Evolutionary conservation across 305 asterid genomes (phyloP).

Genomic region (Rubia tinctorum): DNA sequence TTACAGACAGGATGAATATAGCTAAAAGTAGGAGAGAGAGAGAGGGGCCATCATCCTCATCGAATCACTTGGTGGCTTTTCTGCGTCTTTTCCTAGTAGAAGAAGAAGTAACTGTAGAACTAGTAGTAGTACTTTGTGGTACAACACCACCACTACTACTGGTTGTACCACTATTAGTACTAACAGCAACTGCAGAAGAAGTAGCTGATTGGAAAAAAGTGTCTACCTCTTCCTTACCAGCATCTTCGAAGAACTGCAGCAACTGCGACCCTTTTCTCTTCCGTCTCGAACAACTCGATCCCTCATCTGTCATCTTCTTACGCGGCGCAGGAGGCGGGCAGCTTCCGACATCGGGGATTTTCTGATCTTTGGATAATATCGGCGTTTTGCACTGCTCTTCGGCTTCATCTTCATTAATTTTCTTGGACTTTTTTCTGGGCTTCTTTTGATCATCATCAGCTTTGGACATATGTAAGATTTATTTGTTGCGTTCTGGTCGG

Average conservation of each 20-base stretch:
- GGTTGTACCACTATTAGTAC: neutral
- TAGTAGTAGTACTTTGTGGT: neutral
- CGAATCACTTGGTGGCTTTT: neutral
- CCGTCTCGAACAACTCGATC: no score
- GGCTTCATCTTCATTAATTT: neutral
- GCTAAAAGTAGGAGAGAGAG: neutral
- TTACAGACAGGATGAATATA: neutral
- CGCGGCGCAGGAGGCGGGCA: neutral
- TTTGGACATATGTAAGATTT: constrained; percentile 1
- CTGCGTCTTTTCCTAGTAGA: constrained; percentile 3
- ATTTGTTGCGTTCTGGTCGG: neutral
- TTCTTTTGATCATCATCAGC: constrained; percentile 2
- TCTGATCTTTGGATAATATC: neutral
- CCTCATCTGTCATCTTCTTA: neutral
- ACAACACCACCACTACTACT: neutral
- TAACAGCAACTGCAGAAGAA: neutral
- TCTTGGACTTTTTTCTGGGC: neutral
- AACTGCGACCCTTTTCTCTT: constrained; percentile 1
- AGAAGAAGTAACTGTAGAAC: neutral
- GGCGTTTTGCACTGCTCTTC: constrained; percentile 5
- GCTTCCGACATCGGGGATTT: constrained; percentile 3
- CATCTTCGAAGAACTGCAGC: constrained; percentile 1
- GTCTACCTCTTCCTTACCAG: neutral
- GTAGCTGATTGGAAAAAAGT: neutral
- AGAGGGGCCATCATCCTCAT: neutral